Base-by-base conservation (phyloP, 441 rosid species). In the Gossypium schwendimanii region DNA sequence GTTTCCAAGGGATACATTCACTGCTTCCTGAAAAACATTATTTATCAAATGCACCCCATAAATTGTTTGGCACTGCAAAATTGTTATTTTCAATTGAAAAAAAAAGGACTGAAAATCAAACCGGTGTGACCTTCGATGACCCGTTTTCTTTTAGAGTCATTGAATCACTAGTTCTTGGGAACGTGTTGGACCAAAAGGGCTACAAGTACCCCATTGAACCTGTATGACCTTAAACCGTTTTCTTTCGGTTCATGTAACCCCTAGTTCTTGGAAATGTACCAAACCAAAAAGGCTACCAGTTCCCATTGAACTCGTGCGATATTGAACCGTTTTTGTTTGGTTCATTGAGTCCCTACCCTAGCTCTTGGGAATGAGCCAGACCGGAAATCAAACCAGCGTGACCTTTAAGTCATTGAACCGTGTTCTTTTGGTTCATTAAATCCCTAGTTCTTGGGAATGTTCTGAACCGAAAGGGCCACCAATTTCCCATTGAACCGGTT, bases 1-100 rank as follows among this genome's bases (percentile, higher is more conserved):
- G 79, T 93, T 86, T 64, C 83, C 93, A 11, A 93, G 84, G 1
- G 98, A 93, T 33, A 88, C 87, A 81, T 93, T 93, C 87, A 93
- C 98, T 1, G 98, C 97, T 78, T 87, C 98, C 98, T 93, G 91
- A 81, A 58, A 84, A 31, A 31, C 33, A 47, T 59, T 7, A 9
- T 41, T 3, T 55, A 28, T 21, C 26, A 10, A 50, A 47, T 57
- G n/a, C n/a, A 55, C 61, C 33, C 69, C 54, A 65, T 45, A 6
- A 10, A 1, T 66, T 47, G 49, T 15, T 70, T 53, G 54, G 45
- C n/a, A 2, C 2, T 17, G 23, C 3, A 21, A 50, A 67, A 52
- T 11, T 47, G 11, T 60, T 18, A 14, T 24, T 18, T 53, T 17
- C 23, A 18, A 18, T 2, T 53, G 31, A 57, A 57, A 23, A 14